A percentile compares a stretch with the other conserved stretches of the same genome.
These are phyloP conservation scores for Leccinum disarticulatum DNA, from an alignment of 768 basidiomycete genomes.

Conservation along the genomic window DNA sequence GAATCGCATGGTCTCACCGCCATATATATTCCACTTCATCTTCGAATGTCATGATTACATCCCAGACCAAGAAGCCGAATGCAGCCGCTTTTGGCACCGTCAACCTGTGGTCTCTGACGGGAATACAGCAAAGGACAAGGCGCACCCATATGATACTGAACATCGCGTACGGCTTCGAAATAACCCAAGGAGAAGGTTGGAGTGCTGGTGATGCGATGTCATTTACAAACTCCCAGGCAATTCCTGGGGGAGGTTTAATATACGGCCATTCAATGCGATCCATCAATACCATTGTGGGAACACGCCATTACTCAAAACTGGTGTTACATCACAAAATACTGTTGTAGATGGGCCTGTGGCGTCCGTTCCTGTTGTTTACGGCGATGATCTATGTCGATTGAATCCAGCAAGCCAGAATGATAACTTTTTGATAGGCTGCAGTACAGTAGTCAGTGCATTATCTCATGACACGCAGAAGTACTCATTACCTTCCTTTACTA, in stretches of 20 bases:
- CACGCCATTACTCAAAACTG: background rate
- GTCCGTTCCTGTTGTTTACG: background rate
- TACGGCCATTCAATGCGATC: background rate
- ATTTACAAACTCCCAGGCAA: conserved; percentile 51
- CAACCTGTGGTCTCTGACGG: background rate
- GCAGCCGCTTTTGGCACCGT: conserved; percentile 25
- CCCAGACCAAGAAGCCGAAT: conserved; percentile 28
- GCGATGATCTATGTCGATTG: background rate
- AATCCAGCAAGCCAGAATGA: background rate
- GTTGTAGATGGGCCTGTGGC: background rate
- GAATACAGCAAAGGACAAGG: background rate
- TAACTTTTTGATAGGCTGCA: background rate
- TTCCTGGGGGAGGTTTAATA: conserved; percentile 32
- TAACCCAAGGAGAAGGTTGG: conserved; percentile 5
- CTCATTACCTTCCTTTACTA: background rate
- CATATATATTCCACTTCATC: conserved; percentile 33
- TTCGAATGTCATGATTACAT: conserved; percentile 26
- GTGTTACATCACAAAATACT: background rate
- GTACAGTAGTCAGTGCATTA: background rate
- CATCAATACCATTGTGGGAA: background rate
- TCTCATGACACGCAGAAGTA: background rate
- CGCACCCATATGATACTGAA: conserved; percentile 14
- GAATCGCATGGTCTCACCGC: conserved; percentile 21
- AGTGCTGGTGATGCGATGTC: conserved; percentile 2
- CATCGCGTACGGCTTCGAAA: conserved; percentile 6